Evolutionary conservation across 805 yeast species (phyloP), one percentile per base, ranked within the genome.

Genomic region (Spathaspora boniae): DNA sequence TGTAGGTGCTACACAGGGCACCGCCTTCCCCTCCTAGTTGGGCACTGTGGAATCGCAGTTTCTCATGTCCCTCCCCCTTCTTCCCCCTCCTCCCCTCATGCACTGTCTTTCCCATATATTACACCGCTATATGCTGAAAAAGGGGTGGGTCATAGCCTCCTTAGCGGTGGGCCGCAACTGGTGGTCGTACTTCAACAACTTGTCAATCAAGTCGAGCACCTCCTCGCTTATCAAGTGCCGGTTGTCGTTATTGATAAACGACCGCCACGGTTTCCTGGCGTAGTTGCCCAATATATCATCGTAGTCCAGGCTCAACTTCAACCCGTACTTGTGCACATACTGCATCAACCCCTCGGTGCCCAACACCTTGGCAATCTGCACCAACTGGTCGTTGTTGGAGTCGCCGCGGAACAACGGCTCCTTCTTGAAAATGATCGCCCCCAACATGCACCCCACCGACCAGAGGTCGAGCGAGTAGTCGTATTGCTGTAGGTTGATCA

Each of bases 391-490:
- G 28, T 84, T 82, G 58, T 89, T 88, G 33, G 95, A 84, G 40
- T 80, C 83, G 15, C 97, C 97, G 50, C 86, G 83, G 70, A 89
- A 89, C 47, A 89, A 85, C 5, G 96, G 96, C 50, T 89, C 97
- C 57, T 81, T 84, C 54, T 83, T 81, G 68, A 89, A 89, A 18
- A 88, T 77, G 56, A 89, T 84, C 5, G 96, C 84, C 4, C 96
- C 96, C 42, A 88, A 62, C 77, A 87, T 87, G 26, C 95, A 89
- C 28, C 97, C 97, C 37, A 86, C 82, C 1, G 95, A 86, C 97
- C 97, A 89, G 51, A 89, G 59, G 59, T 89, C 97, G 36, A 89
- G 70, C 6, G 96, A 85, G 58, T 89, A 89, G 60, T 89, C 96
- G 58, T 89, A 89, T 63, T 80, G 82, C 54, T 84, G 84, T 53